Evolutionary conservation across 768 basidiomycete species (phyloP).

Genomic region (Leccinellum albellum): DNA sequence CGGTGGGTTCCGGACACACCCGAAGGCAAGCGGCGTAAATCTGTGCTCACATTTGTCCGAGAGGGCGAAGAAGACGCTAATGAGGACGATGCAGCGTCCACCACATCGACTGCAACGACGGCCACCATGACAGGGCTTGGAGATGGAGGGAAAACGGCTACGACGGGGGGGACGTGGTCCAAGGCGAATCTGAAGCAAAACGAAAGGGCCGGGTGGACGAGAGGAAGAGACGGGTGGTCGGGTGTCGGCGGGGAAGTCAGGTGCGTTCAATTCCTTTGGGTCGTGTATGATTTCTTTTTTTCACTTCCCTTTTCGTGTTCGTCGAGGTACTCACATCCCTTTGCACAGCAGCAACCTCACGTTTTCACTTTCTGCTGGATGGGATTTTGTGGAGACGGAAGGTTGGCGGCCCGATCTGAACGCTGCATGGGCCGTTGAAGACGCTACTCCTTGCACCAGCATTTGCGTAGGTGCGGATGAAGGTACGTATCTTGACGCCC

Average conservation of each 20-base stretch:
- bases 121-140: not conserved
- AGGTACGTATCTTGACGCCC: slow-evolving; percentile 6
- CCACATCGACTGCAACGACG: not conserved
- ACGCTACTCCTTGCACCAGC: not conserved
- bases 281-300: not conserved
- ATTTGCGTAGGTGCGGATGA: slow-evolving; percentile 24
- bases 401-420: slow-evolving; percentile 69
- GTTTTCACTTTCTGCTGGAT: slow-evolving; percentile 70
- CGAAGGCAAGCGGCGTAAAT: not conserved
- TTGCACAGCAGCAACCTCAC: slow-evolving; percentile 69
- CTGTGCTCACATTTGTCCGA: not conserved
- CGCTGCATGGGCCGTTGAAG: slow-evolving; percentile 48
- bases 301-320: not conserved
- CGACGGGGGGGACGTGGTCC: slow-evolving; percentile 8
- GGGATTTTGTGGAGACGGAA: slow-evolving; percentile 73
- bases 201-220: slow-evolving; percentile 9
- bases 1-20: not conserved
- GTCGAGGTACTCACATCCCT: not conserved
- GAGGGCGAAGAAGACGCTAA: not conserved
- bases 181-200: slow-evolving; percentile 10
- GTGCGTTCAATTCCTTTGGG: slow-evolving; percentile 11
- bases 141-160: not conserved
- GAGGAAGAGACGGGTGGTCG: slow-evolving; percentile 15
- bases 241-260: slow-evolving; percentile 10
- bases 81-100: not conserved